A percentile compares a stretch with the other conserved stretches of the same genome.
Conservation (phyloP, 2,329 filamentous ascomycete genomes). For the Aureobasidium sp. region DNA sequence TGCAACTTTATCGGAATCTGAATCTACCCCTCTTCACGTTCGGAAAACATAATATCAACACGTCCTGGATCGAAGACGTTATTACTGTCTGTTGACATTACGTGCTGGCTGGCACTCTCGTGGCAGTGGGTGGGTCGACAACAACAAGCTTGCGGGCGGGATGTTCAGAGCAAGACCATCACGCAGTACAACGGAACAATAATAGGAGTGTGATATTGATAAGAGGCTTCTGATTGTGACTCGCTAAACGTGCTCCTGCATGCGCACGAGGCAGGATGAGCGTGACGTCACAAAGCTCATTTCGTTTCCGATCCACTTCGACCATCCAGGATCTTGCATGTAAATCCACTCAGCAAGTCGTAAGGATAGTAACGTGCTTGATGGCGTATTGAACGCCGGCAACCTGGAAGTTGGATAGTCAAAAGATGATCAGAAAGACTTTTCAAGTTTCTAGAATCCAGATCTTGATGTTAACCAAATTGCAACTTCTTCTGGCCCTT, state of each 20-base stretch:
- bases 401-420: background rate
- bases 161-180: background rate
- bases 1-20: background rate
- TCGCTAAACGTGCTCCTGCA: background rate
- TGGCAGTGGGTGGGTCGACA: background rate
- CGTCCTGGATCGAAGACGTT: background rate
- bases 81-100: background rate
- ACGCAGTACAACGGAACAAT: background rate
- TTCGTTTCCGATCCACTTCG: background rate
- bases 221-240: background rate
- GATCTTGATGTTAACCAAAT: conserved; percentile 31
- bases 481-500: conserved; percentile 41
- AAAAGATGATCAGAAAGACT: background rate
- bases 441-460: background rate
- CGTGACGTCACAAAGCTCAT: background rate
- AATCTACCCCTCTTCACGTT: background rate
- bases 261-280: background rate
- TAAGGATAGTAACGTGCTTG: background rate
- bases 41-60: background rate
- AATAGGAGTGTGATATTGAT: background rate
- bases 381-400: background rate
- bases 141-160: background rate
- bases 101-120: background rate
- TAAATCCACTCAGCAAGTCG: background rate
- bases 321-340: background rate